Conservation (phyloP, 2,329 filamentous ascomycete genomes). For the Stachybotrys elegans region DNA sequence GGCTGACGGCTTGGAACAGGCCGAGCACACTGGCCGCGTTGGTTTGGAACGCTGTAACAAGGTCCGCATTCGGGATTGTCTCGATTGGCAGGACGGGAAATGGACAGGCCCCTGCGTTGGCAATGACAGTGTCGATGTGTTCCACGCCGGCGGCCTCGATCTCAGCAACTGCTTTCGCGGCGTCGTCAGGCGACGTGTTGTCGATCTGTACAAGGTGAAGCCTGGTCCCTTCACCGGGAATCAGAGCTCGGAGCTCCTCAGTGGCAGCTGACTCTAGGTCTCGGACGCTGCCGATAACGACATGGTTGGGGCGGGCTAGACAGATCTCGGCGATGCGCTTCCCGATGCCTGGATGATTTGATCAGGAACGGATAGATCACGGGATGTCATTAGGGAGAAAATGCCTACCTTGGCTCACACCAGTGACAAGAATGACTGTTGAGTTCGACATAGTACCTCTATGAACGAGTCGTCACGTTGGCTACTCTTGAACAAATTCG, state of each 20-base stretch:
- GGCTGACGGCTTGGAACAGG: slow-evolving; percentile 1
- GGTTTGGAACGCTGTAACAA: not conserved
- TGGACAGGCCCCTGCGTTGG: not conserved
- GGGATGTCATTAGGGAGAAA: not conserved
- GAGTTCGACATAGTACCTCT: not conserved
- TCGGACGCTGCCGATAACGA: slow-evolving; percentile 1
- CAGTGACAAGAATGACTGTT: not conserved
- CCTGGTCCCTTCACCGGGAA: not conserved
- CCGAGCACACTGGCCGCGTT: slow-evolving; percentile 1
- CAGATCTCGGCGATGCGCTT: slow-evolving; percentile 2
- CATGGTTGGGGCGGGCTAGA: not conserved
- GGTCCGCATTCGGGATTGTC: slow-evolving; percentile 1
- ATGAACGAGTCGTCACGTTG: not conserved
- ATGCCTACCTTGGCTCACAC: not conserved
- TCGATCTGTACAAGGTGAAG: not conserved
- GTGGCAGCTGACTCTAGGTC: not conserved
- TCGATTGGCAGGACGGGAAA: slow-evolving; percentile 1
- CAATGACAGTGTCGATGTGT: slow-evolving; percentile 1
- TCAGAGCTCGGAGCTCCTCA: not conserved
- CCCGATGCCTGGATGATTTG: not conserved
- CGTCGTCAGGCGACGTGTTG: slow-evolving; percentile 1
- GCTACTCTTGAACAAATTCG: not conserved
- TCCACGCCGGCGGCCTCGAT: not conserved
- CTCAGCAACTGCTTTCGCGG: not conserved
- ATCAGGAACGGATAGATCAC: not conserved